Percentiles rank a stretch among this genome's conserved stretches.
These are phyloP conservation scores for Coemansia sp. DNA, from an alignment of 192 early-diverging fungal genomes.

Conservation along the genomic window DNA sequence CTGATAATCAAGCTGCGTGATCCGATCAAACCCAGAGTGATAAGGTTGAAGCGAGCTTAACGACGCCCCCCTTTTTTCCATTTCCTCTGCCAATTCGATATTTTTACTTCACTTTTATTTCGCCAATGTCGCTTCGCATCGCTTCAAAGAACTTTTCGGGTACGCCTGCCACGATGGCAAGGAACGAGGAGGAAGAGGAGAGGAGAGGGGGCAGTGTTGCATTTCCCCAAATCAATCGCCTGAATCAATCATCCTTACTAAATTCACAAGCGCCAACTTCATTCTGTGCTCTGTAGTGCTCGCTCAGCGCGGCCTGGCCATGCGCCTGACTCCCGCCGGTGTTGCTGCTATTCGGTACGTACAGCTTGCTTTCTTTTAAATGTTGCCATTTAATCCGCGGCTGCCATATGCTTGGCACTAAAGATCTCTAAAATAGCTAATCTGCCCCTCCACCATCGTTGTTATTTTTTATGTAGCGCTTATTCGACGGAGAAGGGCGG, in stretches of 20 bases:
- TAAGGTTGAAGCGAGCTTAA: too few species aligned
- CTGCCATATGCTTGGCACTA: too few species aligned
- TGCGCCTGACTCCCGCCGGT: constrained; percentile 51
- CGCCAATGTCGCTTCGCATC: constrained; percentile 41
- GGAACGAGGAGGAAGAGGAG: too few species aligned
- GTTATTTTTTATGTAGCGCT: constrained; percentile 17
- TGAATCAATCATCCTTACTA: neutral
- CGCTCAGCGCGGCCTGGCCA: constrained; percentile 50
- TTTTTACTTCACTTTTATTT: neutral
- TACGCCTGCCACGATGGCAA: too few species aligned
- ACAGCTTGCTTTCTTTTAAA: neutral
- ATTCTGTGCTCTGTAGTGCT: constrained; percentile 47
- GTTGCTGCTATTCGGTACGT: constrained; percentile 40
- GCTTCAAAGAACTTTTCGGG: constrained; percentile 50
- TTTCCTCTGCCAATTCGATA: neutral
- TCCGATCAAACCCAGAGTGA: too few species aligned
- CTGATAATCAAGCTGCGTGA: too few species aligned
- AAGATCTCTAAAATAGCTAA: neutral
- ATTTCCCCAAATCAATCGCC: too few species aligned
- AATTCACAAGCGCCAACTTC: neutral
- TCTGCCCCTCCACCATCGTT: too few species aligned
- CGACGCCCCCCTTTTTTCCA: neutral
- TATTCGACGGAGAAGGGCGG: constrained; percentile 40
- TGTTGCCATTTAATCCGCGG: neutral
- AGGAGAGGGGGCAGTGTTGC: too few species aligned